Evolutionary conservation across 495 filamentous ascomycete genomes (phyloP), one percentile per base, ranked within the genome.

Genomic region (Bacidia gigantensis): DNA sequence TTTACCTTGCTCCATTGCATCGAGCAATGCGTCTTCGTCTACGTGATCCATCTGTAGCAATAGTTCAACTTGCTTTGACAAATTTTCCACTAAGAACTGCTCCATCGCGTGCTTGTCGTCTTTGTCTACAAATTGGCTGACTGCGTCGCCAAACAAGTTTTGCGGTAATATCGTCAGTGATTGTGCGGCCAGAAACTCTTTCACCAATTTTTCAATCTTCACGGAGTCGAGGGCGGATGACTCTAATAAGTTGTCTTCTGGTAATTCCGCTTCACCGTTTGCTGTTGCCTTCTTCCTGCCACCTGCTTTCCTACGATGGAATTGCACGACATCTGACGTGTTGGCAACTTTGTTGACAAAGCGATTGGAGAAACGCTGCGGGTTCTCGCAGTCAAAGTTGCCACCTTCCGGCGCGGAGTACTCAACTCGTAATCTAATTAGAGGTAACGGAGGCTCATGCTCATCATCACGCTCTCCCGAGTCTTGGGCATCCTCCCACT

Each of bases 21-120:
- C 72, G 3, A 78, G 75, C 20, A 95, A 68, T 35, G 81, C 73
- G 11, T 86, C 82, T 12, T 84, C 78, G 23, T 83, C 77, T 10
- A 82, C 79, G 18, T 29, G 25, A 25, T 83, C 74, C 11, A 88
- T 62, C 0, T 68, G 51, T 63, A 84, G 66, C 45, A 99, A 67
- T 47, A 87, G 77, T 58, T 83, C 84, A 35, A 94, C 70, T 58
- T 94, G 87, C 53, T 72, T 79, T 12, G 77, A 72, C 1, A 97
- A 70, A 21, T 83, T 87, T 14, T 93, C 82, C 40, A 79, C 79
- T 22, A 97, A 84, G 58, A 97, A 97, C 58, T 76, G 77, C 58
- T 94, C 83, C 76, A 97, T 84, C 0, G 89, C 89, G 57, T 92
- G 80, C 57, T 88, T 93, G 66, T 99, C 92, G 58, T 95, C 87